phyloP scores from a whole-genome alignment of 73 alveolate genomes.

The Symbiodinium pilosum region DNA sequence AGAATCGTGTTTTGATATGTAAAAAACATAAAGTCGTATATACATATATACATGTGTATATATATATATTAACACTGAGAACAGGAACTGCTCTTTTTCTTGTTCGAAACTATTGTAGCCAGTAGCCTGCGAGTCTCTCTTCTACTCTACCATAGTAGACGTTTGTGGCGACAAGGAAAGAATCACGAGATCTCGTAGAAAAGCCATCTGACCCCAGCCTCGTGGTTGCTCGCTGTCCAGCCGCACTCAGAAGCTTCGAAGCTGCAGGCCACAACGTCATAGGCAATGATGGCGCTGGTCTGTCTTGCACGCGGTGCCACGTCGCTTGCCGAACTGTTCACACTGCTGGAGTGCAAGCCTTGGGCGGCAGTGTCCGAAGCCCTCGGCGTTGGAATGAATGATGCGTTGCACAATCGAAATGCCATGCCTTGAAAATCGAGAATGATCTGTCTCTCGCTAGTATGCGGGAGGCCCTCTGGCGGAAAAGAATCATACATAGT shows the following conservation, averaged over 20 bases:
- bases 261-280: neutral
- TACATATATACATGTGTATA: no score
- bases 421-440: neutral
- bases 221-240: neutral
- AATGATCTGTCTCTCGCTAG: neutral
- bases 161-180: no score
- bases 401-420: neutral
- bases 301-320: neutral
- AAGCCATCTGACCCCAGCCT: neutral
- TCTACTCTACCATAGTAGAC: no score
- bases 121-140: no score
- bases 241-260: neutral
- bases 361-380: neutral
- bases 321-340: neutral
- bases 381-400: neutral
- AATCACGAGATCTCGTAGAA: no score
- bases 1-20: no score
- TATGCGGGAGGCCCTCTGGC: neutral
- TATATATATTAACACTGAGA: no score
- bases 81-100: no score
- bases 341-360: neutral
- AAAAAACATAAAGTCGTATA: no score
- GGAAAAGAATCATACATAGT: neutral
- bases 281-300: neutral
- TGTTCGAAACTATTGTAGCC: no score